A percentile compares a stretch with the other conserved stretches of the same genome.
These are phyloP conservation scores for Chenopodium suecicum DNA, from an alignment of 148 eudicot species.

Conservation along the genomic window DNA sequence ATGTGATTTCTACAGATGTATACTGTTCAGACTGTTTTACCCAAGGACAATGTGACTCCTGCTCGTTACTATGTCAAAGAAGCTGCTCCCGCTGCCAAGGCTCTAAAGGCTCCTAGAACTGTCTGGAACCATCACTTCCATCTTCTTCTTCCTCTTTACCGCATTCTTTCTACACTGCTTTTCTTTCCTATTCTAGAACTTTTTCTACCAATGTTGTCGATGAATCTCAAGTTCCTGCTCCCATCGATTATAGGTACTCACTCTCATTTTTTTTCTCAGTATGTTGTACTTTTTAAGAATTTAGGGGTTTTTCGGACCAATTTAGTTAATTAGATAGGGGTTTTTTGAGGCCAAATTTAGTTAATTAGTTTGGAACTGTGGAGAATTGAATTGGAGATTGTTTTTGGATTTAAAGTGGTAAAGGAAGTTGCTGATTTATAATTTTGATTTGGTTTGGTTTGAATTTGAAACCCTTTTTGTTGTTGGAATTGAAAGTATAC, in stretches of 20 bases:
- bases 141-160: slow-evolving; percentile 14
- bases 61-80: slow-evolving; percentile 69
- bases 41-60: slow-evolving; percentile 44
- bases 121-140: slow-evolving; percentile 22
- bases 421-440: no score
- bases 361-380: not conserved
- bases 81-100: slow-evolving; percentile 46
- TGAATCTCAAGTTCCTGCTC: slow-evolving; percentile 41
- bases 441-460: not conserved
- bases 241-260: slow-evolving; percentile 59
- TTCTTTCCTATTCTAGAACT: slow-evolving; percentile 31
- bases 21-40: slow-evolving; percentile 48
- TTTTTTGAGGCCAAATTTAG: no score
- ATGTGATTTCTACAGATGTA: slow-evolving; percentile 34
- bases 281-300: not conserved
- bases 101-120: slow-evolving; percentile 54
- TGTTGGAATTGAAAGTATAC: no score
- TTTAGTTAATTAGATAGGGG: not conserved
- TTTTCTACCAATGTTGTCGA: slow-evolving; percentile 40
- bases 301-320: not conserved
- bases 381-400: not conserved
- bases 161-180: not conserved
- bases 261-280: not conserved
- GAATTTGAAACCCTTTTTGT: no score
- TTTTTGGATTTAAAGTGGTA: no score